Conservation (phyloP, 2,329 filamentous ascomycete species). For the Fusarium humuli region DNA sequence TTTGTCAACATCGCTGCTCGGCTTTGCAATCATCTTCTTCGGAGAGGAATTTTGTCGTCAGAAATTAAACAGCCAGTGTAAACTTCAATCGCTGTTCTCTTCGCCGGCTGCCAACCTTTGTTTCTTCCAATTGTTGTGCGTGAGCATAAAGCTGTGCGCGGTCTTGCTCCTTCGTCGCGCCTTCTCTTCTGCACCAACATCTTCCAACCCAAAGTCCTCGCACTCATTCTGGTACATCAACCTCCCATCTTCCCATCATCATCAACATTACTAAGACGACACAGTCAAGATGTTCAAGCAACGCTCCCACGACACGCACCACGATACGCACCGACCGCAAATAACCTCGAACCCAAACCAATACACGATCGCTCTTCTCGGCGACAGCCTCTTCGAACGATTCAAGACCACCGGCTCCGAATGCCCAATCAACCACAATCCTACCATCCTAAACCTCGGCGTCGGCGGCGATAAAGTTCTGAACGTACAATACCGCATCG, state of each 20-base stretch:
- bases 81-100: too few species aligned
- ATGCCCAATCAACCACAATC: background rate
- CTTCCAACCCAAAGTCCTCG: accelerated
- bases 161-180: too few species aligned
- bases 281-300: constrained; percentile 9
- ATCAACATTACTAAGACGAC: background rate
- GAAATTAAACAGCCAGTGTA: too few species aligned
- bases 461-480: constrained; percentile 20
- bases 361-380: background rate
- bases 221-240: background rate
- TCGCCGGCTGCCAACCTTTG: too few species aligned
- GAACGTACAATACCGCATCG: constrained; percentile 16
- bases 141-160: too few species aligned
- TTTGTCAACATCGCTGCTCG: too few species aligned
- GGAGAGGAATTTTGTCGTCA: too few species aligned
- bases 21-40: too few species aligned
- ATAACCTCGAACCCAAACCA: background rate
- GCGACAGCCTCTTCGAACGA: constrained; percentile 21
- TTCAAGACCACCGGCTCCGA: constrained; percentile 7
- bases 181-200: background rate
- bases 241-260: background rate
- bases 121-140: too few species aligned
- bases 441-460: background rate
- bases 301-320: constrained; percentile 18
- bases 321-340: constrained; percentile 4